Evolutionary conservation across 305 asterid genomes (phyloP).

Genomic region (Nicotiana rustica): DNA sequence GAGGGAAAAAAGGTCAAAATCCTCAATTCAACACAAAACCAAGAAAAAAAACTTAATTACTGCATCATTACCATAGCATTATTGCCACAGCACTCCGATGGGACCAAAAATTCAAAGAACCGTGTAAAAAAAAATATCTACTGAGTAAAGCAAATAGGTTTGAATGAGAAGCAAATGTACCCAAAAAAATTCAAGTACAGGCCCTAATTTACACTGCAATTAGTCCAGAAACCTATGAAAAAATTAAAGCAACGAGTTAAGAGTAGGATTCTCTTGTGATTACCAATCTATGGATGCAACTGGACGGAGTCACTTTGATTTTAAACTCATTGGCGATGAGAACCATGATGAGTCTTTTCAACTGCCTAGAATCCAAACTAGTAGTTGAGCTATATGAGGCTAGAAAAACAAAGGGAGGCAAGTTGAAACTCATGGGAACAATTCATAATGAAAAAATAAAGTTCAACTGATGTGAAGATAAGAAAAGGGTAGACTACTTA

Average conservation of each 20-base stretch:
- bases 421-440: slow-evolving; percentile 5
- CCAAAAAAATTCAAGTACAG: background rate
- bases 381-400: slow-evolving; percentile 2
- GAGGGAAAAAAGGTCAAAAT: slow-evolving; percentile 12
- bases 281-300: slow-evolving; percentile 11
- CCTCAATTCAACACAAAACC: slow-evolving; percentile 16
- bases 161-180: slow-evolving; percentile 15
- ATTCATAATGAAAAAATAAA: background rate
- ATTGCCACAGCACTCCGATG: background rate
- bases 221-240: slow-evolving; percentile 12
- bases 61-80: background rate
- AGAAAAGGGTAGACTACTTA: slow-evolving; percentile 7
- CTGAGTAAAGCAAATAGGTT: background rate
- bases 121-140: slow-evolving; percentile 16
- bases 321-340: background rate
- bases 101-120: background rate
- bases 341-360: background rate
- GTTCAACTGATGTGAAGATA: slow-evolving; percentile 7
- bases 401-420: slow-evolving; percentile 25
- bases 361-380: slow-evolving; percentile 5
- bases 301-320: background rate
- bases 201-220: background rate
- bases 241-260: background rate
- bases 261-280: background rate
- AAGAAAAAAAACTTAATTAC: background rate